Evolutionary conservation across 2,329 filamentous ascomycete species (phyloP).

Genomic region (Colletotrichum spaethianum): DNA sequence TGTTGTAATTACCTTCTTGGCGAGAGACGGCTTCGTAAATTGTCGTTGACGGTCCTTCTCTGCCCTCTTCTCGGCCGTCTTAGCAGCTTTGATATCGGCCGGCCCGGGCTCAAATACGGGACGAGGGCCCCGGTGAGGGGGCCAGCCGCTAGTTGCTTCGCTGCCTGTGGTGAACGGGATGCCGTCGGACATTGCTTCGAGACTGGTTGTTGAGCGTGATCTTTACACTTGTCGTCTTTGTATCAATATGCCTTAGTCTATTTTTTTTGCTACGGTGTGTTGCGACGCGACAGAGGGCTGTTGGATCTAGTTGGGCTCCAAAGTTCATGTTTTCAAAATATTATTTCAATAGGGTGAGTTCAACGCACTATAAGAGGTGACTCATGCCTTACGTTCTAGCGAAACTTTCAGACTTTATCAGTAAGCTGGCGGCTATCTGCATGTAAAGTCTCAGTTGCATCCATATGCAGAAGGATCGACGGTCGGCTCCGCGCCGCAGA

Average conservation of each 20-base stretch:
- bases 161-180: constrained; percentile 31
- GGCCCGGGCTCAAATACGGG: constrained; percentile 25
- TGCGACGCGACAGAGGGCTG: not conserved
- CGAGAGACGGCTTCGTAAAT: not conserved
- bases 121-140: constrained; percentile 13
- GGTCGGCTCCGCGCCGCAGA: not conserved
- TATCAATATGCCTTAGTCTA: no score
- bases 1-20: not conserved
- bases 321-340: not conserved
- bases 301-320: not conserved
- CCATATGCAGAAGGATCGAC: not conserved
- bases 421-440: not conserved
- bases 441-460: not conserved
- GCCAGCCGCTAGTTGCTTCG: constrained; percentile 26
- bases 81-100: constrained; percentile 32
- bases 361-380: no score
- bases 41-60: constrained; percentile 7
- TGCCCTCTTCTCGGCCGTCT: constrained; percentile 38
- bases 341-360: no score
- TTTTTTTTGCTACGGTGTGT: not conserved
- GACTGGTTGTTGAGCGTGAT: no score
- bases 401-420: not conserved
- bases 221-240: not conserved
- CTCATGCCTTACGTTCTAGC: no score
- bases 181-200: constrained; percentile 9